These are phyloP conservation scores for Meira miltonrushii DNA, from an alignment of 1,284 basidiomycete genomes.

Conservation along the genomic window DNA sequence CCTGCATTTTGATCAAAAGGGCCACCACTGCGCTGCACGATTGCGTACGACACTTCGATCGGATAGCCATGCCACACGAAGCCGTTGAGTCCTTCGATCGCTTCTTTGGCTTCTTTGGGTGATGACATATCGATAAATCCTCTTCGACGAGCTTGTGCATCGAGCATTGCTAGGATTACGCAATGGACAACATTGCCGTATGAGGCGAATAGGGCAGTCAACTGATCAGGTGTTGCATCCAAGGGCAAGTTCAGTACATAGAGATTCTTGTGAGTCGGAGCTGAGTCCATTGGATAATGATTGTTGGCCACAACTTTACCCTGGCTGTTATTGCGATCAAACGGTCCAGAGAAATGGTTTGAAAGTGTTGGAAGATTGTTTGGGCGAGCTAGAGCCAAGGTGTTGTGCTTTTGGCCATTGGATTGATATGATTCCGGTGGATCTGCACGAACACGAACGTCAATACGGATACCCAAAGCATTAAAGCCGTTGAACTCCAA, in stretches of 20 bases:
- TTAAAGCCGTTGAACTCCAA: conserved; percentile 16
- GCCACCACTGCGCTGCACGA: conserved; percentile 46
- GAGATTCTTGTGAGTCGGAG: conserved; percentile 31
- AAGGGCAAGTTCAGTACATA: conserved; percentile 51
- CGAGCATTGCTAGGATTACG: conserved; percentile 50
- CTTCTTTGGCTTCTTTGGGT: conserved; percentile 32
- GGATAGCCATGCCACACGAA: conserved; percentile 47
- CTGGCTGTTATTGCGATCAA: conserved; percentile 1
- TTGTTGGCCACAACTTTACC: too few species aligned
- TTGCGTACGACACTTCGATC: conserved; percentile 50
- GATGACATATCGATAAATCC: conserved; percentile 50
- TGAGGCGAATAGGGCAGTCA: conserved; percentile 34
- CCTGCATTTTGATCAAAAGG: conserved; percentile 30
- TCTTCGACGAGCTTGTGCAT: conserved; percentile 46
- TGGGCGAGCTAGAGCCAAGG: too few species aligned
- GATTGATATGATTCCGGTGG: too few species aligned
- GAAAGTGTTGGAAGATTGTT: too few species aligned
- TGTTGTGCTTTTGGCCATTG: too few species aligned
- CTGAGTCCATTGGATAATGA: background rate
- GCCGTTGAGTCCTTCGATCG: conserved; percentile 39
- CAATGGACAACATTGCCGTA: conserved; percentile 46
- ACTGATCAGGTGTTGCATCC: conserved; percentile 40
- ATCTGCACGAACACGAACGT: conserved; percentile 1
- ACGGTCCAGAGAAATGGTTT: background rate
- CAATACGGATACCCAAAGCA: conserved; percentile 15